phyloP scores from a whole-genome alignment of 2,329 filamentous ascomycete species.

The Bipolaris victoriae region DNA sequence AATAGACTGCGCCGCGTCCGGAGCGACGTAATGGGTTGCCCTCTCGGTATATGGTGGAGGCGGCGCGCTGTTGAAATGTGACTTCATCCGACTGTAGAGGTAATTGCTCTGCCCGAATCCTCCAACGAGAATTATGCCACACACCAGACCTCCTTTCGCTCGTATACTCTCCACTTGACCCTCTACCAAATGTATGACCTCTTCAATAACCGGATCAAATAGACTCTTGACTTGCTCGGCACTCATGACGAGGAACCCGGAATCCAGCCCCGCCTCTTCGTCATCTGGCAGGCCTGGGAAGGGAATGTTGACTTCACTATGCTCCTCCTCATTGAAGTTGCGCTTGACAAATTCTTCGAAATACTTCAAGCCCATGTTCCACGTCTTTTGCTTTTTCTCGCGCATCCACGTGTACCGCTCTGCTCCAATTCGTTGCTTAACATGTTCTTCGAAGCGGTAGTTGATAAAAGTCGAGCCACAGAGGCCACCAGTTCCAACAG shows the following conservation, averaged over 20 bases:
- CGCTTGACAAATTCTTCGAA: slow-evolving; percentile 87
- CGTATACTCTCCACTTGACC: slow-evolving; percentile 53
- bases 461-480: slow-evolving; percentile 82
- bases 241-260: slow-evolving; percentile 76
- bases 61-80: slow-evolving; percentile 64
- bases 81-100: slow-evolving; percentile 70
- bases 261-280: slow-evolving; percentile 75
- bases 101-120: slow-evolving; percentile 83
- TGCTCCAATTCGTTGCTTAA: slow-evolving; percentile 69
- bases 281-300: slow-evolving; percentile 79
- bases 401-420: slow-evolving; percentile 76
- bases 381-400: slow-evolving; percentile 76
- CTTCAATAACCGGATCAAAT: slow-evolving; percentile 75
- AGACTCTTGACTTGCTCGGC: slow-evolving; percentile 73
- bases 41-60: slow-evolving; percentile 69
- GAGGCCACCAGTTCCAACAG: slow-evolving; percentile 77
- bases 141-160: slow-evolving; percentile 49
- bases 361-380: slow-evolving; percentile 74
- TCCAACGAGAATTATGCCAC: slow-evolving; percentile 79
- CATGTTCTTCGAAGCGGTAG: slow-evolving; percentile 80
- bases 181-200: slow-evolving; percentile 52
- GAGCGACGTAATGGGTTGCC: slow-evolving; percentile 67
- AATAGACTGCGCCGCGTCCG: slow-evolving; percentile 63
- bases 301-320: slow-evolving; percentile 77
- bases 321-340: slow-evolving; percentile 80